Conservation (phyloP, 2,329 filamentous ascomycete species). For the Colletotrichum neosansevieriae region DNA sequence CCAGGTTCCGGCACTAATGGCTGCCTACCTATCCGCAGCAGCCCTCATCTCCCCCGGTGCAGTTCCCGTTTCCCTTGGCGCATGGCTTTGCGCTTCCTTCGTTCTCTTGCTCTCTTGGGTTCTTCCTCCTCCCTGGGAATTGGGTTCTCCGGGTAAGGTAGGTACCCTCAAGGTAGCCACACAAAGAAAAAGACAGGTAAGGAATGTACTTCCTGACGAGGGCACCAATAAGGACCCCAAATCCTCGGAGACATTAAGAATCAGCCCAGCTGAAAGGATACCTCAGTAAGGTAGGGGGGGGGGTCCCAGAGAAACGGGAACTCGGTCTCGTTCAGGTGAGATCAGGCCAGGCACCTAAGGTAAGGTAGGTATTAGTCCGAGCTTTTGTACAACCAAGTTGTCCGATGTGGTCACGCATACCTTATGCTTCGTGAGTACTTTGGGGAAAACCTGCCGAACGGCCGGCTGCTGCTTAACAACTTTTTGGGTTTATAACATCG, state of each 20-base stretch:
- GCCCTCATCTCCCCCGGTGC: too few species aligned
- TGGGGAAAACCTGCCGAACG: not conserved
- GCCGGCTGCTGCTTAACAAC: slow-evolving; percentile 1
- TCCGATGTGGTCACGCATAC: slow-evolving; percentile 5
- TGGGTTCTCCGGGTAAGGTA: not conserved
- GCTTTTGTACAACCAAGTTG: not conserved
- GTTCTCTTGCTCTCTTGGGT: too few species aligned
- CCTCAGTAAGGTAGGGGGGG: not conserved
- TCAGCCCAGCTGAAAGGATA: not conserved
- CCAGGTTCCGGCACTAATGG: too few species aligned
- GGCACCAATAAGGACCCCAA: not conserved
- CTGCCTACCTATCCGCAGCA: too few species aligned
- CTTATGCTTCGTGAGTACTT: not conserved
- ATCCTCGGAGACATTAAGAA: not conserved
- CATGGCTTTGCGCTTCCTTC: not conserved
- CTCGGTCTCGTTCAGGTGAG: too few species aligned
- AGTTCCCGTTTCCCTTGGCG: not conserved
- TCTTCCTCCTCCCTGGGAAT: not conserved
- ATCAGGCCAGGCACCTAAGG: too few species aligned
- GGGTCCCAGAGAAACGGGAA: too few species aligned
- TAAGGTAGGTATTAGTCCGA: too few species aligned
- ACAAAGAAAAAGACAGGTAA: too few species aligned
- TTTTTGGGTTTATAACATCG: slow-evolving; percentile 9
- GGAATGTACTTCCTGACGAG: not conserved
- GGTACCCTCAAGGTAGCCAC: too few species aligned